Base-by-base conservation (phyloP, 1,284 basidiomycete genomes). In the Fistulinella cinereoalba region DNA sequence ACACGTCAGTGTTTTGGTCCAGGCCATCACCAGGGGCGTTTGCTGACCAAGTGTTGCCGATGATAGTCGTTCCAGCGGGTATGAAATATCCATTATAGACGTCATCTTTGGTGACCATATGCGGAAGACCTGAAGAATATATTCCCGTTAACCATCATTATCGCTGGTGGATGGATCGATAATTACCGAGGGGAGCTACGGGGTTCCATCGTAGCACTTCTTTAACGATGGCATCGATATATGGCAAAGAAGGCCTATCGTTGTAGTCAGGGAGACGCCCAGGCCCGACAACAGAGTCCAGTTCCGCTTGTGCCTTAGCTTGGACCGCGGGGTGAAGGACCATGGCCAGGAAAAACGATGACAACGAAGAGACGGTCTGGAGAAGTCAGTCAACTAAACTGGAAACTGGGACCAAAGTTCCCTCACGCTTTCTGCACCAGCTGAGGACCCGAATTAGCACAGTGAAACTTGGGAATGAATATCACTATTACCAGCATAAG, bases 201-300 rank as follows among this genome's bases (percentile, higher is more conserved):
- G 77, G 75, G 49, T 71, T 72, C 76, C 77, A 80, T 55, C 77
- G 70, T 36, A 76, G 63, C n/a, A 75, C 68, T 52, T 77, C 76
- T 54, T 75, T 75, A 24, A 74, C 65, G 36, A 77, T 67, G 5
- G 74, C 74, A 9, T 64, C 56, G 22, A 75, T 69, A 33, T 72
- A 80, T 9, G 71, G 75, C 43, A 70, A 56, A 10, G 61, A 68
- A n/a, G 56, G 54, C 40, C 70, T 68, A 50, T 79, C 77, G 25
- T 60, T 64, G 46, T 74, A 76, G 37, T 72, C 70, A 11, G 77
- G 74, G 24, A 79, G 66, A 21, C 72, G 66, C 18, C 65, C 67
- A 45, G 53, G 45, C 3, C 72, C 72, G 27, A 77, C 50, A 24
- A 73, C 69, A 9, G 57, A 54, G 49, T 78, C 74, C 1, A 78